Evolutionary conservation across 176 grass and related monocot genomes (phyloP), one percentile per base, ranked within the genome.

Genomic region (Carex scoparia): DNA sequence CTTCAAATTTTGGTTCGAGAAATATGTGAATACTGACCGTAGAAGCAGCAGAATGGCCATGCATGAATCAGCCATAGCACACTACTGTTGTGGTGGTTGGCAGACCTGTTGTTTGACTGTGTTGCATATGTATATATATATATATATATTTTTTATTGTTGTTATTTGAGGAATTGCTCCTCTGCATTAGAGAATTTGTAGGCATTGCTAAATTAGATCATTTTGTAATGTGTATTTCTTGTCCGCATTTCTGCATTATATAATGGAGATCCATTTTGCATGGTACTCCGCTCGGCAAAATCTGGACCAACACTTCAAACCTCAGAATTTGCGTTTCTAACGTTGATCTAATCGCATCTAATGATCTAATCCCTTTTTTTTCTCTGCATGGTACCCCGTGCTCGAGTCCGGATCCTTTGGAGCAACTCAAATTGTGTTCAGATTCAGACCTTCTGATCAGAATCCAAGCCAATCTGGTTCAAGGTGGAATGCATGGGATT

Each of bases 1-100:
- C 74, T 86, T 86, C 81, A 27, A 94, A 88, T 79, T 94, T 94
- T 59, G 90, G 90, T 68, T 83, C 92, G 14, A 94, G 89, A 83
- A 92, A 94, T 79, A 83, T 87, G 33, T 94, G 46, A 90, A 90
- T 58, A 81, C 69, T 58, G 83, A 78, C 33, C 28, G 81, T 84
- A 87, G 86, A 84, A 60, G 69, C 9, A 80, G 55, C 62, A 30
- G 55, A 18, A 69, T 79, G 77, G 58, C 2, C 14, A 57, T 83
- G 13, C 51, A 77, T 32, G 30, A 14, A 33, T 16, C 74, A 33
- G 53, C 74, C 73, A 77, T 57, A 19, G 30, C 10, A 69, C 16
- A 10, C 3, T 70, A 70, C 12, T 84, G 38, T 84, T 70, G 62
- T 37, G 6, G 68, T 70, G 38, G 15, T 81, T 69, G 74, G 80